These are phyloP conservation scores for Leccinum disarticulatum DNA, from an alignment of 768 basidiomycete species.

Conservation along the genomic window DNA sequence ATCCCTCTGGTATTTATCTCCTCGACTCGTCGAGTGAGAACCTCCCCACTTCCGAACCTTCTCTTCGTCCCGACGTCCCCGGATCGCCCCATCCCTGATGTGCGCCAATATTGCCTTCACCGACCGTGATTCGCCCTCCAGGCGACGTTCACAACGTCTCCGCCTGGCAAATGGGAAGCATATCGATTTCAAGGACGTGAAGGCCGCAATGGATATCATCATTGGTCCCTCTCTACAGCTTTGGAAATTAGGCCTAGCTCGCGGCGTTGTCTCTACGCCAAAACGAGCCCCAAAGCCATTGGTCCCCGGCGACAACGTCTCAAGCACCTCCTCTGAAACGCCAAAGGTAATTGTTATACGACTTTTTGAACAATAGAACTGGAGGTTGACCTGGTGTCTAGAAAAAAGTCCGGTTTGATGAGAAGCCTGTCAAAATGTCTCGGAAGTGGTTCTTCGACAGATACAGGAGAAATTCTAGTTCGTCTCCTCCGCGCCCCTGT, in stretches of 20 bases:
- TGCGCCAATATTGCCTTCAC: slow-evolving; percentile 4
- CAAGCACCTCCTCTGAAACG: slow-evolving; percentile 7
- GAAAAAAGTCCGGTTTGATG: slow-evolving; percentile 30
- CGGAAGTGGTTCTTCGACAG: slow-evolving; percentile 19
- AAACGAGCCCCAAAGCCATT: slow-evolving; percentile 12
- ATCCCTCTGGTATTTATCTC: slow-evolving; percentile 7
- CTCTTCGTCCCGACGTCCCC: not conserved
- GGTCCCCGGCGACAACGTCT: slow-evolving; percentile 4
- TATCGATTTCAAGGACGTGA: slow-evolving; percentile 19
- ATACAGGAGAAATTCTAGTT: slow-evolving; percentile 8
- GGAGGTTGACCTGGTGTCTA: slow-evolving; percentile 4
- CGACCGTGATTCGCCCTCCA: slow-evolving; percentile 8
- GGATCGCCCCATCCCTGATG: slow-evolving; percentile 12
- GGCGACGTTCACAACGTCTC: slow-evolving; percentile 7
- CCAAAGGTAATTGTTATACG: slow-evolving; percentile 19
- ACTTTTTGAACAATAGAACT: not conserved
- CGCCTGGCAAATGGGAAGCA: slow-evolving; percentile 13
- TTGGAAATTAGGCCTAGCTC: slow-evolving; percentile 18
- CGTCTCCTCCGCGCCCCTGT: slow-evolving; percentile 28
- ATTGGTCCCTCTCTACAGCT: slow-evolving; percentile 24
- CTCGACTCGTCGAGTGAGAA: slow-evolving; percentile 5
- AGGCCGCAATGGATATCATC: slow-evolving; percentile 19
- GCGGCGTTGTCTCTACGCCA: slow-evolving; percentile 1
- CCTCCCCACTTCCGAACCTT: not conserved
- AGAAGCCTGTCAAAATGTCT: slow-evolving; percentile 25